phyloP scores from a whole-genome alignment of 768 basidiomycete species.

The Phylloporus scabripes region DNA sequence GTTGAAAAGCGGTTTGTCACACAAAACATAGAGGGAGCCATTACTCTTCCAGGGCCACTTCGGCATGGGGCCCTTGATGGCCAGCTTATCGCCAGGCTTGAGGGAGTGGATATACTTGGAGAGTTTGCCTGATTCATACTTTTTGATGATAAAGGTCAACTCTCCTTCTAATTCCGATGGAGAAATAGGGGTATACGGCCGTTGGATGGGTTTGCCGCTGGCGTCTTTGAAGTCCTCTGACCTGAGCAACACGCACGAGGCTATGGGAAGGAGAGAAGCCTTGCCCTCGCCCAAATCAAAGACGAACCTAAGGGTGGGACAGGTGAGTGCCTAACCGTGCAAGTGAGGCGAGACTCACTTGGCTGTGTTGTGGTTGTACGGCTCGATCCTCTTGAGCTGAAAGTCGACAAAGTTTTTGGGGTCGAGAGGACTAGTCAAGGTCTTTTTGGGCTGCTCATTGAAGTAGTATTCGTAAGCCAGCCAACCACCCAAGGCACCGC shows the following conservation, averaged over 20 bases:
- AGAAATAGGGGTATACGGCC: conserved; percentile 94
- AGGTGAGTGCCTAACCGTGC: background rate
- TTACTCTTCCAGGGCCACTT: conserved; percentile 85
- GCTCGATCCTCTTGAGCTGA: conserved; percentile 71
- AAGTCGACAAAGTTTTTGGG: conserved; percentile 74
- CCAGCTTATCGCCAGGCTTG: conserved; percentile 75
- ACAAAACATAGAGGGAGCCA: conserved; percentile 7
- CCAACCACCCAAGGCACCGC: conserved; percentile 39
- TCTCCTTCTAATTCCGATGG: conserved; percentile 69
- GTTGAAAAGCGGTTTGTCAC: background rate
- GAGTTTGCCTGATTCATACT: conserved; percentile 74
- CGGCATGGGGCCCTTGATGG: conserved; percentile 85
- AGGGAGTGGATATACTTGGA: conserved; percentile 79
- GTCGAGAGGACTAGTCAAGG: conserved; percentile 64
- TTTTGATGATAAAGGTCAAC: conserved; percentile 78
- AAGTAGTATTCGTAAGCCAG: conserved; percentile 50
- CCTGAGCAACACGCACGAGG: conserved; percentile 75
- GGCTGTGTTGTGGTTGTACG: conserved; percentile 94
- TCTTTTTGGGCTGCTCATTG: conserved; percentile 30
- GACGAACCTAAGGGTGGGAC: conserved; percentile 47
- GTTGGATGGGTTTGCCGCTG: conserved; percentile 83
- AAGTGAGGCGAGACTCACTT: conserved; percentile 41
- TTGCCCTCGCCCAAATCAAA: conserved; percentile 78
- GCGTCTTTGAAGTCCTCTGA: conserved; percentile 63
- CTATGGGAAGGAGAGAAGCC: conserved; percentile 71